phyloP scores from a whole-genome alignment of 1,139 yeast species.

The Candida frijolesensis region DNA sequence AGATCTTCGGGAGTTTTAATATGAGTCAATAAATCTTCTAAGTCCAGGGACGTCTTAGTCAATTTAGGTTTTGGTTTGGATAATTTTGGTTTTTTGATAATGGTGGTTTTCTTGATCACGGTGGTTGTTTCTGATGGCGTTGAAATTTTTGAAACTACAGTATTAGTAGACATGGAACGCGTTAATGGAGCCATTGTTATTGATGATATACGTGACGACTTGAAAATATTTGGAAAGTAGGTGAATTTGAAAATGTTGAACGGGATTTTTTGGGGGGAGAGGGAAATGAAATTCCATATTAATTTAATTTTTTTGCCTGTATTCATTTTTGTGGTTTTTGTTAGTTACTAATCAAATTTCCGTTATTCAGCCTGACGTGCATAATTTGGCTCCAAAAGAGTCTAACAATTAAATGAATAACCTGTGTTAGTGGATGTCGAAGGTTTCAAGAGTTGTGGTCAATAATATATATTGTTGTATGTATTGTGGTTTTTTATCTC shows the following conservation, averaged over 20 bases:
- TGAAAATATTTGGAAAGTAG: background rate
- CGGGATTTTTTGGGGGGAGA: background rate
- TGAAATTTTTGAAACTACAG: background rate
- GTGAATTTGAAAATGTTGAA: background rate
- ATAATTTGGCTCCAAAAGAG: background rate
- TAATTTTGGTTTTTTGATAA: constrained; percentile 6
- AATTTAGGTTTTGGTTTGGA: constrained; percentile 9
- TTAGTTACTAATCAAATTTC: background rate
- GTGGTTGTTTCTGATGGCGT: background rate
- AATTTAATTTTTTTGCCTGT: too few species aligned
- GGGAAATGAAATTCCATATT: too few species aligned
- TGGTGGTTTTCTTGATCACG: background rate
- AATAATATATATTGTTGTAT: too few species aligned
- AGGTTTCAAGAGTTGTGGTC: too few species aligned
- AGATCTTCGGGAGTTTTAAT: constrained; percentile 28
- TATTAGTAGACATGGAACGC: constrained; percentile 1
- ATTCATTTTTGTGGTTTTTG: too few species aligned
- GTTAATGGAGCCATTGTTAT: background rate
- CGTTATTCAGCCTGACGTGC: background rate
- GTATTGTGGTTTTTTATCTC: too few species aligned
- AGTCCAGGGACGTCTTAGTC: constrained; percentile 13
- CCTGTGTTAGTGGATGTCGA: too few species aligned
- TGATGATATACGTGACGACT: background rate
- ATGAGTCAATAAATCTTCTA: constrained; percentile 33
- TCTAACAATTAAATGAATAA: too few species aligned